phyloP scores from a whole-genome alignment of 2,329 filamentous ascomycete genomes.

The Neurospora sp. region DNA sequence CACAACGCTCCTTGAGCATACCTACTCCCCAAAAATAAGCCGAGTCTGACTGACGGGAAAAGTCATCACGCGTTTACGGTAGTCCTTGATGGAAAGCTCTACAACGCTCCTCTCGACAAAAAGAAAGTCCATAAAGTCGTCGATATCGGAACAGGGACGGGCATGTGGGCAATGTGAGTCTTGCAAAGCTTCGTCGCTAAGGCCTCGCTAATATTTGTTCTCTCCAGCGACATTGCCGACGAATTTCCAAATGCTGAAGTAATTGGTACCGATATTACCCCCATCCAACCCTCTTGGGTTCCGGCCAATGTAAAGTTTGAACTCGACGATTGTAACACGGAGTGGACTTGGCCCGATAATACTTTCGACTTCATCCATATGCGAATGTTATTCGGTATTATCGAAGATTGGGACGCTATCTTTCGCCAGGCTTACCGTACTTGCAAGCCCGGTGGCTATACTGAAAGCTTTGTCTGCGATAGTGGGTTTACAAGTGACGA shows the following conservation, averaged over 20 bases:
- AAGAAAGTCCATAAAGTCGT: conserved; percentile 25
- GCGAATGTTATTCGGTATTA: conserved; percentile 23
- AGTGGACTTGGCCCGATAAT: conserved; percentile 16
- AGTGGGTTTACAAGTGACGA: conserved; percentile 1
- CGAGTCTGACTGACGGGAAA: background rate
- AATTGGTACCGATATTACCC: conserved; percentile 22
- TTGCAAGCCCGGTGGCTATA: conserved; percentile 44
- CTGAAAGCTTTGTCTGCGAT: conserved; percentile 20
- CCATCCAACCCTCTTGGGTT: conserved; percentile 23
- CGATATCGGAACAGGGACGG: conserved; percentile 46
- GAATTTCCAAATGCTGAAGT: conserved; percentile 20
- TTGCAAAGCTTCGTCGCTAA: background rate
- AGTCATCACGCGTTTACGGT: conserved; percentile 20
- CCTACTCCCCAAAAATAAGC: too few relatives aligned
- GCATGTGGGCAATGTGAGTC: conserved; percentile 26
- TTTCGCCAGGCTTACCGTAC: conserved; percentile 26
- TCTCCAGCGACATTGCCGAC: conserved; percentile 23
- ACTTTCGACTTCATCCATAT: conserved; percentile 23
- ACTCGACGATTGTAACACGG: conserved; percentile 26
- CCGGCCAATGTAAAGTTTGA: conserved; percentile 27
- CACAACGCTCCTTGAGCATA: too few relatives aligned
- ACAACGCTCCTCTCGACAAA: conserved; percentile 17
- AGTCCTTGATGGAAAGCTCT: conserved; percentile 16
- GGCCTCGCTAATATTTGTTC: background rate
- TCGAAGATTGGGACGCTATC: conserved; percentile 22